These are phyloP conservation scores for Stachybotrys elegans DNA, from an alignment of 2,329 filamentous ascomycete genomes.

Conservation along the genomic window DNA sequence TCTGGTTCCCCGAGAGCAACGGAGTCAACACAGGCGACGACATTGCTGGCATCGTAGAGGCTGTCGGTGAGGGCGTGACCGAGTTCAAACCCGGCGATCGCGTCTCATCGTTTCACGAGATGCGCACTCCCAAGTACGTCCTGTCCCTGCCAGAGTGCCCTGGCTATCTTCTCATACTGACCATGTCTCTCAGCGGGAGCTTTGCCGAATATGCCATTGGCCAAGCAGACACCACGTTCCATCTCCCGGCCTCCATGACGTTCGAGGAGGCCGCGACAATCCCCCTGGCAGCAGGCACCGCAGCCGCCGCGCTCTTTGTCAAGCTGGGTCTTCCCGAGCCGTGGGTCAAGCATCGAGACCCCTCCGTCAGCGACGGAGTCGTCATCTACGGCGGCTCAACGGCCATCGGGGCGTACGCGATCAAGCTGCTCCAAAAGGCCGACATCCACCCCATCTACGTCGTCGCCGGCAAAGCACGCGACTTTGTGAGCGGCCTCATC, in stretches of 20 bases:
- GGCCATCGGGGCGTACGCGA: background rate
- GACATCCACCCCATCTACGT: background rate
- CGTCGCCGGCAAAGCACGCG: conserved; percentile 1
- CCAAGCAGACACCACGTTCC: conserved; percentile 50
- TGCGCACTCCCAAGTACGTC: conserved; percentile 36
- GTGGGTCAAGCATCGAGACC: conserved; percentile 31
- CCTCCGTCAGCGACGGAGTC: background rate
- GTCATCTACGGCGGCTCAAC: conserved; percentile 1
- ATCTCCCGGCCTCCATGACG: conserved; percentile 38
- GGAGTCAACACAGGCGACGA: conserved; percentile 17
- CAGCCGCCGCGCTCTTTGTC: conserved; percentile 45
- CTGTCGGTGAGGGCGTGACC: conserved; percentile 11
- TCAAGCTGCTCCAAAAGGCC: background rate
- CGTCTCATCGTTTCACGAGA: conserved; percentile 43
- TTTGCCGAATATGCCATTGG: conserved; percentile 58
- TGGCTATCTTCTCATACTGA: too few relatives aligned
- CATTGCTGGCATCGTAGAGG: conserved; percentile 15
- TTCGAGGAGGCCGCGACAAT: conserved; percentile 53
- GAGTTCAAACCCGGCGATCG: conserved; percentile 30
- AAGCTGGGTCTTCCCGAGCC: conserved; percentile 42
- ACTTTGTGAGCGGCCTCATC: conserved; percentile 8
- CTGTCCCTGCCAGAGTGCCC: too few relatives aligned
- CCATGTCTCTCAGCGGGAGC: too few relatives aligned
- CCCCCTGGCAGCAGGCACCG: conserved; percentile 50
- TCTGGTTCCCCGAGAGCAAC: background rate